phyloP scores from a whole-genome alignment of 1,284 basidiomycete genomes.

The Ustilago xerochloae region DNA sequence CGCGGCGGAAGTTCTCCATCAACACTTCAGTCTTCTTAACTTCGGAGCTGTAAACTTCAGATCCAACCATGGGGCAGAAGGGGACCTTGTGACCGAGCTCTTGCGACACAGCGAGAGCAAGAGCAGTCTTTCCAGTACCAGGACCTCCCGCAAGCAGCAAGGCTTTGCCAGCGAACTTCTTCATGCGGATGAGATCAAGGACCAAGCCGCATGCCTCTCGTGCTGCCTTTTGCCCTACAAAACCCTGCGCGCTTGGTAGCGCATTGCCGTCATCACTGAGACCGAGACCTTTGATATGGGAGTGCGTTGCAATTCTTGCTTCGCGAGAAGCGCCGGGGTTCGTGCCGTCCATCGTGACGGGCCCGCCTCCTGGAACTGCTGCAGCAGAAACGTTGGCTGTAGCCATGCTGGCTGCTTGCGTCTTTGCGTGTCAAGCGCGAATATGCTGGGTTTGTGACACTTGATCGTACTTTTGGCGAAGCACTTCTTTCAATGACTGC shows the following conservation, averaged over 20 bases:
- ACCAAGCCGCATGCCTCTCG: conserved; percentile 93
- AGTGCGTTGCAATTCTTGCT: conserved; percentile 83
- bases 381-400: conserved; percentile 22
- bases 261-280: conserved; percentile 86
- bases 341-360: conserved; percentile 36
- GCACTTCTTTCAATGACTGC: too few species aligned
- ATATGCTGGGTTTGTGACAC: background rate
- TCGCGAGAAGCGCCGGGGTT: conserved; percentile 48
- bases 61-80: conserved; percentile 98
- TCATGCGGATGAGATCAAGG: conserved; percentile 87
- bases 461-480: too few species aligned
- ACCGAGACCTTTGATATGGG: conserved; percentile 95
- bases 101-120: conserved; percentile 91
- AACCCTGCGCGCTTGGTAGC: conserved; percentile 77
- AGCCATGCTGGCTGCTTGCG: conserved; percentile 20
- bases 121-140: conserved; percentile 93
- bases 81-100: conserved; percentile 94
- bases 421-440: background rate
- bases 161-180: conserved; percentile 91
- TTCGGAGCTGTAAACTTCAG: conserved; percentile 94
- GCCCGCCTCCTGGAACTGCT: conserved; percentile 30
- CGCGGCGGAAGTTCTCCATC: conserved; percentile 92
- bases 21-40: conserved; percentile 99
- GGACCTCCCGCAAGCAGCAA: conserved; percentile 88
- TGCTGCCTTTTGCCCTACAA: conserved; percentile 88